Percentiles rank a stretch among this genome's conserved stretches.
phyloP scores from a whole-genome alignment of 2,329 filamentous ascomycete species.

The Fusarium sarcochroum region DNA sequence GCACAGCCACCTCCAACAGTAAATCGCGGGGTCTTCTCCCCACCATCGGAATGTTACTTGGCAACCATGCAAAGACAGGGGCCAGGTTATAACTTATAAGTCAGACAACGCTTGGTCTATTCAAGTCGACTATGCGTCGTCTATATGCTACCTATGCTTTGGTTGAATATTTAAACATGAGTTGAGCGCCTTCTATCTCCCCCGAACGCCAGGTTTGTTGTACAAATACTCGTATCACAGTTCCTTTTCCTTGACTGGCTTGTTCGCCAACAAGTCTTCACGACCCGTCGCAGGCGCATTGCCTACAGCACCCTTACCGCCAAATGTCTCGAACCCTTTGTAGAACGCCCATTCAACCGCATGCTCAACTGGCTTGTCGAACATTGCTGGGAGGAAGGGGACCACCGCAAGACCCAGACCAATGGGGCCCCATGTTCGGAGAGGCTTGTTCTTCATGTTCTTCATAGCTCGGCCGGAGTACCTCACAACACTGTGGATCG shows the following conservation, averaged over 20 bases:
- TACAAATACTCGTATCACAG: conserved; percentile 49
- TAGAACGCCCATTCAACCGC: conserved; percentile 94
- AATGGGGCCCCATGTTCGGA: conserved; percentile 92
- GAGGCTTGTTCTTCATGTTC: conserved; percentile 78
- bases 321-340: conserved; percentile 80
- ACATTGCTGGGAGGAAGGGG: conserved; percentile 85
- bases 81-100: neutral
- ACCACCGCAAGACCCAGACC: conserved; percentile 84
- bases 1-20: conserved; percentile 37
- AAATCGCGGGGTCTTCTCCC: conserved; percentile 36
- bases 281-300: conserved; percentile 67
- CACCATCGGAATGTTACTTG: conserved; percentile 11
- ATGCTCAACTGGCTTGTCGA: conserved; percentile 93
- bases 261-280: conserved; percentile 57
- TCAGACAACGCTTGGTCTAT: neutral
- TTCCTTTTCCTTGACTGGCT: conserved; percentile 61
- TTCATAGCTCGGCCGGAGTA: conserved; percentile 93
- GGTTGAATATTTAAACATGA: conserved; percentile 31
- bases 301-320: conserved; percentile 72
- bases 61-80: conserved; percentile 2
- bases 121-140: neutral
- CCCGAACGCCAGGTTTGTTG: conserved; percentile 33
- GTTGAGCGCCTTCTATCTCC: conserved; percentile 41
- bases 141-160: neutral
- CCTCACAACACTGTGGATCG: conserved; percentile 91